Base-by-base conservation (phyloP, 805 yeast species). In the Metschnikowia bowlesiae region DNA sequence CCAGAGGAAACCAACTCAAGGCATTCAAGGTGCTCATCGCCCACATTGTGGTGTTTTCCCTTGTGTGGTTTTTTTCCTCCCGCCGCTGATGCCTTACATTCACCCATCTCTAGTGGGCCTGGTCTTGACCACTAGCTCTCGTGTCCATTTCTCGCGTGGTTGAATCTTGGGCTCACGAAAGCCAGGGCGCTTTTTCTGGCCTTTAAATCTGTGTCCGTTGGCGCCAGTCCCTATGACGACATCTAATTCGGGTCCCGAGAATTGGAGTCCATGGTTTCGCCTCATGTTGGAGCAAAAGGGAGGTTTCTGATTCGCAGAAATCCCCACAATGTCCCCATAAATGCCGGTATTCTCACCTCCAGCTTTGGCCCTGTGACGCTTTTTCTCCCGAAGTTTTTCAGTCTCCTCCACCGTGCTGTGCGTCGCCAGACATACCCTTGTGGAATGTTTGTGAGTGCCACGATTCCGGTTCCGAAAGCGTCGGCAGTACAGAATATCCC, bases 341-440 rank as follows among this genome's bases (percentile, higher is more conserved):
- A 35, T 30, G 59, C 67, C 2, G 58, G 63, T 3, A 14, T 62
- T 4, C 13, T 55, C 10, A 61, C 66, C 1, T 49, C 66, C 4
- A 29, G 53, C 2, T 44, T 61, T 22, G 22, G 22, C 22, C 22
- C 5, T 22, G 22, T 22, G 22, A 22, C 22, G 5, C 22, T 4
- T 22, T 22, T 22, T 22, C 22, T 22, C 22, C 22, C 22, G 22
- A 22, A 22, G 22, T 22, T 57, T 13, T 62, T 62, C 53, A 53
- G 44, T 38, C 49, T 57, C 14, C 50, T 65, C 30, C 48, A 62
- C 59, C 60, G 11, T 47, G 64, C 46, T 61, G 64, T 44, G 61
- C 68, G 0, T 57, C 61, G 43, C 62, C 66, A 1, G 68, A 68
- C 16, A 52, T 65, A 50, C 52, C 64, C 30, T 62, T 64, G 66